Percentiles rank a stretch among this genome's conserved stretches.
Conservation (phyloP, 345 rosid species). For the Laguncularia racemosa region DNA sequence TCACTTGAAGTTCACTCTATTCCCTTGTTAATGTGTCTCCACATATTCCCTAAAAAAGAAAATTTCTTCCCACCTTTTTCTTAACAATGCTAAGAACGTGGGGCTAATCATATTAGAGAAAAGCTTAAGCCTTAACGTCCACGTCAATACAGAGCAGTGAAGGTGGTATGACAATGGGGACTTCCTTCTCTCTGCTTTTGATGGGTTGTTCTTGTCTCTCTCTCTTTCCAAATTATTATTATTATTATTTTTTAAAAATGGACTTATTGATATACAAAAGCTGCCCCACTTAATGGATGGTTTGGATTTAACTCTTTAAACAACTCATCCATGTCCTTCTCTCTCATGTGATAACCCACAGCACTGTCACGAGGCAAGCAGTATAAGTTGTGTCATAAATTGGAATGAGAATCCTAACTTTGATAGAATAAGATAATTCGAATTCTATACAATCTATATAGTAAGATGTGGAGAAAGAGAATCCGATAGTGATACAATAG, state of each 20-base stretch:
- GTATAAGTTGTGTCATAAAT: too few relatives aligned
- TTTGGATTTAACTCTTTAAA: background rate
- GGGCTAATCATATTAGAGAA: background rate
- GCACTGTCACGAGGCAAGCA: constrained; percentile 9
- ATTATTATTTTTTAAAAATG: too few relatives aligned
- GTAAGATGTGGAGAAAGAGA: too few relatives aligned
- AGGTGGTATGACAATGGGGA: background rate
- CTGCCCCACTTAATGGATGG: too few relatives aligned
- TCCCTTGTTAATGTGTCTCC: too few relatives aligned
- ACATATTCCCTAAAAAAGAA: too few relatives aligned
- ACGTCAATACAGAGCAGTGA: background rate
- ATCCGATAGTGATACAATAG: too few relatives aligned
- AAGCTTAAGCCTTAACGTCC: background rate
- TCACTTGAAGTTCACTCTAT: too few relatives aligned
- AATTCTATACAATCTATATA: background rate
- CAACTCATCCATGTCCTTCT: background rate
- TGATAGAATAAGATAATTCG: too few relatives aligned
- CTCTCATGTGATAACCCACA: constrained; percentile 5
- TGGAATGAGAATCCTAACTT: too few relatives aligned
- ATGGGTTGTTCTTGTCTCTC: constrained; percentile 4
- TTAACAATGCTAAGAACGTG: background rate
- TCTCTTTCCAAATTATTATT: background rate
- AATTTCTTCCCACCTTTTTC: too few relatives aligned
- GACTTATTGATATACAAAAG: too few relatives aligned
- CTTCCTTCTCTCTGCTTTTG: constrained; percentile 5